Evolutionary conservation across 768 basidiomycete genomes (phyloP), one percentile per base, ranked within the genome.

Genomic region (Xanthoconium purpureum): DNA sequence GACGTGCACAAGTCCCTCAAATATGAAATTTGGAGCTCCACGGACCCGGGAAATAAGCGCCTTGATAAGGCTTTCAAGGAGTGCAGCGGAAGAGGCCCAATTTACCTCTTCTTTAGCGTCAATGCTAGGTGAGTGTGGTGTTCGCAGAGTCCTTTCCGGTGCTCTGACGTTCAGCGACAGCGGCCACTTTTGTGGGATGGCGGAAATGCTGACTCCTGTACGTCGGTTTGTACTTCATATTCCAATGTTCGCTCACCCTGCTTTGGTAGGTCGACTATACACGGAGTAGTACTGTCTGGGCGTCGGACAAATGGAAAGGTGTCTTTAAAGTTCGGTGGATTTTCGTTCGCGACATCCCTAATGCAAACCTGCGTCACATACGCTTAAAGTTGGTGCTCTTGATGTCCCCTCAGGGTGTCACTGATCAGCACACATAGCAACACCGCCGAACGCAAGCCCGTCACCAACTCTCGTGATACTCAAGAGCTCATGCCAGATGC

Each of bases 241-340:
- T 14, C 30, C n/a, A 18, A 32, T 33, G 15, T 5, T 28, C 17
- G 28, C 43, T 55, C 49, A 62, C 56, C 9, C 37, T 44, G 33
- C 35, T 53, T 53, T 50, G 15, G 39, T 55, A 87, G 81, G 90
- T 98, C 37, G 96, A 98, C 70, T 95, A 98, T 71, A 89, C 90
- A 6, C 83, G 89, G 56, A 94, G 92, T 69, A 94, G 91, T 59
- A 98, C 89, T 1, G 97, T 99, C 18, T 99, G 97, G 97, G 95
- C 95, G 1, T 95, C 95, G 35, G 95, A 98, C 74, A 99, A 99
- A 71, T 99, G 97, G 97, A 98, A 99, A 73, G 97, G 97, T 24
- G 93, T 98, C 50, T 97, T 99, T 79, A 96, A 95, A 75, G 93
- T 99, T 28, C 83, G 88, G 54, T 98, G 97, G 97, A 87, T 98